phyloP scores from a whole-genome alignment of 768 basidiomycete species.

The Psilocybe azurescens region DNA sequence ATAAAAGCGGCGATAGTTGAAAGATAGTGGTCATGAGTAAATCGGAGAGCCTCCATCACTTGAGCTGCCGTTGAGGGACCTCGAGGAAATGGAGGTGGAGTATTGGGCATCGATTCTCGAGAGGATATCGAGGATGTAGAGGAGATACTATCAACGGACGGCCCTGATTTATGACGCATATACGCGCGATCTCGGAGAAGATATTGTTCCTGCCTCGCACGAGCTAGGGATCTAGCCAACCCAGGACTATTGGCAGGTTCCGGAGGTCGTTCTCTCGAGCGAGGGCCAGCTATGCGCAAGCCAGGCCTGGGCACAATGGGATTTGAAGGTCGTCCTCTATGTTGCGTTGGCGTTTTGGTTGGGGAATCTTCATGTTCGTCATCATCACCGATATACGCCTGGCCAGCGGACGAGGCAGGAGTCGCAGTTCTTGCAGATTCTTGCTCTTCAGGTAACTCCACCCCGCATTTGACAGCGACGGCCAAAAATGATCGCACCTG shows the following conservation, averaged over 20 bases:
- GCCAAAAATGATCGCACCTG: constrained; percentile 82
- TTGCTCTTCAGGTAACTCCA: constrained; percentile 63
- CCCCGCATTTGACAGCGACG: constrained; percentile 75
- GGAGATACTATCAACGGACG: constrained; percentile 73
- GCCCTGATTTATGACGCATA: constrained; percentile 47
- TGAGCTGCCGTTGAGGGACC: constrained; percentile 74
- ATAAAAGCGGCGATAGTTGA: constrained; percentile 98
- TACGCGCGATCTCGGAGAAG: constrained; percentile 39
- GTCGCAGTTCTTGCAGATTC: constrained; percentile 35
- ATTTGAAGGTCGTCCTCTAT: constrained; percentile 31
- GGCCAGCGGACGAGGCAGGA: constrained; percentile 22
- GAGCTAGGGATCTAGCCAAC: constrained; percentile 23
- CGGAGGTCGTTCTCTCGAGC: constrained; percentile 25
- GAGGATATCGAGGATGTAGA: constrained; percentile 77
- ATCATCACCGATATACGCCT: constrained; percentile 22
- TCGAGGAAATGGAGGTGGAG: constrained; percentile 66
- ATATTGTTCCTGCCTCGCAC: constrained; percentile 45
- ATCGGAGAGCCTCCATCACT: constrained; percentile 77
- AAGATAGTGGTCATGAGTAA: constrained; percentile 87
- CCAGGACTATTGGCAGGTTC: constrained; percentile 20
- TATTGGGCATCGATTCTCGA: constrained; percentile 52
- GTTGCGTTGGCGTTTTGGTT: constrained; percentile 40
- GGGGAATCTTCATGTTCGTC: constrained; percentile 33
- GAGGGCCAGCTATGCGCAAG: constrained; percentile 28
- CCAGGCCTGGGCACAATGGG: constrained; percentile 21